Base-by-base conservation (phyloP, 139 green algal genomes). In the Yamagishiella unicocca region DNA sequence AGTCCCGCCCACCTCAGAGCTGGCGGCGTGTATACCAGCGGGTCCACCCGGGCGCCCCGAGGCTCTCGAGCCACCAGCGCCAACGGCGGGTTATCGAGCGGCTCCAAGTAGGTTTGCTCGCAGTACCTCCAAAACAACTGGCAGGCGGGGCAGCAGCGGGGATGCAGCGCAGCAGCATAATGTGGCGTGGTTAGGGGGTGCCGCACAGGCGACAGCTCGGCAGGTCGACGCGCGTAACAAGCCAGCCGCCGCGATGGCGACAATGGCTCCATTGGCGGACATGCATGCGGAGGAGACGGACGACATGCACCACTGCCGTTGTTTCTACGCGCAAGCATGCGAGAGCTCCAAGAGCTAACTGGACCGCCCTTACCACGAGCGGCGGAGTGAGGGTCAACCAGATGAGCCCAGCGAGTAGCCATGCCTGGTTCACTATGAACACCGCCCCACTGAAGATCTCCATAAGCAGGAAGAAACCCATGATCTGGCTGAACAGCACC, bases 391-490 rank as follows among this genome's bases (percentile, higher is more conserved):
- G 17, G 6, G 61, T 85, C 25, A 37, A 19, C 58, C 40, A 74
- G 22, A 62, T 74, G 40, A 85, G 5, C 3, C 19, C 58, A 1
- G 58, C 61, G 29, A 64, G 21, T n/a, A 73, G 25, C n/a, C 54
- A 75, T 33, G 54, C 43, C 31, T 24, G 31, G 61, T 74, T 85
- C 27, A 68, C 68, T 2, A 85, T 25, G 27, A 88, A 45, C 27
- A 83, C 72, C 2, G 83, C 72, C 27, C 68, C 71, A 2, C 54
- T 83, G 83, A 88, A 83, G 27, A 83, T 0, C 38, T 46, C 38
- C 38, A 66, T 33, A 0, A 88, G 38, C 0, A 71, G 1, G 54
- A 88, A 22, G 72, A 71, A 83, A n/a, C 71, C 54, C 71, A 88
- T 43, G 19, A 83, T 43, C 70, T 71, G 53, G 25, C 53, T 40